phyloP scores from a whole-genome alignment of 768 basidiomycete species.

The Tricholoma bakamatsutake region DNA sequence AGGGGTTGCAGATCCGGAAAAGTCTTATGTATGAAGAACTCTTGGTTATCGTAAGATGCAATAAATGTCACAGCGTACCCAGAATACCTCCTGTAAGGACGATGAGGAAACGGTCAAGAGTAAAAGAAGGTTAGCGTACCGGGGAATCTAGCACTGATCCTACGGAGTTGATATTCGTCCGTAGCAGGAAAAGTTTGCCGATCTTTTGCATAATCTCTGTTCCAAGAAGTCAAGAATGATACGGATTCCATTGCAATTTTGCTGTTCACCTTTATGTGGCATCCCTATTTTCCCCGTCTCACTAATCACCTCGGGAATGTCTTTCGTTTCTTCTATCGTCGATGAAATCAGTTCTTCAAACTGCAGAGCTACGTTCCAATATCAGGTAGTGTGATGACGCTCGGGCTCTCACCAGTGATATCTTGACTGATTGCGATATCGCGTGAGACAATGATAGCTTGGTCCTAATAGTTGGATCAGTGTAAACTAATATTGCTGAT shows the following conservation, averaged over 20 bases:
- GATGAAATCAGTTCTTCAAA: conserved; percentile 90
- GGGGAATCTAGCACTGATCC: conserved; percentile 97
- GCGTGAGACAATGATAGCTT: conserved; percentile 94
- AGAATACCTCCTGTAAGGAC: conserved; percentile 76
- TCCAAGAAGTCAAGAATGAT: conserved; percentile 7
- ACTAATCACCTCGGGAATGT: conserved; percentile 88
- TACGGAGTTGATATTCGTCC: conserved; percentile 93
- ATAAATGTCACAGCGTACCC: conserved; percentile 47
- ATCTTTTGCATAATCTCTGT: conserved; percentile 97
- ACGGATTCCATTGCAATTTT: conserved; percentile 6
- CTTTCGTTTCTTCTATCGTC: conserved; percentile 95
- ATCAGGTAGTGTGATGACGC: not conserved
- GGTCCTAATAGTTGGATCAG: conserved; percentile 52
- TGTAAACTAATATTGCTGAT: not conserved
- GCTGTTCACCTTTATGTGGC: conserved; percentile 62
- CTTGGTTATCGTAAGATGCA: not conserved
- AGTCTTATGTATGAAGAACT: conserved; percentile 45
- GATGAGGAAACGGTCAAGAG: not conserved
- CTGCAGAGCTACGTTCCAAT: conserved; percentile 26
- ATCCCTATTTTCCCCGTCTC: conserved; percentile 94
- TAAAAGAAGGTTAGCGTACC: conserved; percentile 29
- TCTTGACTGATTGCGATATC: conserved; percentile 94
- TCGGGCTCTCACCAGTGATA: conserved; percentile 61
- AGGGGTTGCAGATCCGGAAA: conserved; percentile 94
- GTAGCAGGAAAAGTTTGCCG: conserved; percentile 86